Evolutionary conservation across 2,329 filamentous ascomycete species (phyloP).

Genomic region (Neopestalotiopsis clavispora): DNA sequence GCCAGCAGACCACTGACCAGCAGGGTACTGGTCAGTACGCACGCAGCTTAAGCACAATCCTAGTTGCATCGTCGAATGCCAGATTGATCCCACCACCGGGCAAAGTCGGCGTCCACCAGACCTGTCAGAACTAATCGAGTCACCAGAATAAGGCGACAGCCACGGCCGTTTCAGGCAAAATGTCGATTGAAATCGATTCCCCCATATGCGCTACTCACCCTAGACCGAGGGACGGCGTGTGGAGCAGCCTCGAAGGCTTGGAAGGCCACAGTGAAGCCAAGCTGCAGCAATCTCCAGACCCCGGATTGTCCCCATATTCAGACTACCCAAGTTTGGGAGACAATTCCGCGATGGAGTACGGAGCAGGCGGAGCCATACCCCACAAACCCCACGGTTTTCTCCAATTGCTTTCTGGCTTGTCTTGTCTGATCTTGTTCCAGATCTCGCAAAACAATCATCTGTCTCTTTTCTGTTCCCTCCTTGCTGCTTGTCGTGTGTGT

Average conservation of each 20-base stretch:
- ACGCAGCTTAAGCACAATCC: too few relatives aligned
- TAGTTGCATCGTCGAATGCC: neutral
- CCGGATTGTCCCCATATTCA: slow-evolving; percentile 8
- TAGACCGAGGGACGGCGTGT: slow-evolving; percentile 3
- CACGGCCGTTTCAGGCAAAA: neutral
- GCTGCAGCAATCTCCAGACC: slow-evolving; percentile 9
- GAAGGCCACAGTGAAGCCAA: neutral
- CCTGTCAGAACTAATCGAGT: neutral
- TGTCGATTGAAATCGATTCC: neutral
- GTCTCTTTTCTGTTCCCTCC: slow-evolving; percentile 17
- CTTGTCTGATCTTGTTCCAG: neutral
- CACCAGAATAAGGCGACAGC: neutral
- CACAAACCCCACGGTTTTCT: slow-evolving; percentile 30
- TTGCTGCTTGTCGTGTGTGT: slow-evolving; percentile 7
- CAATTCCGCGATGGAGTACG: slow-evolving; percentile 18
- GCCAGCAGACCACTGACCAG: too few relatives aligned
- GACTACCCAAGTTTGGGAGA: slow-evolving; percentile 2
- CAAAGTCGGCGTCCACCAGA: neutral
- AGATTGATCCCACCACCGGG: neutral
- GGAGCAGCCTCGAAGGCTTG: slow-evolving; percentile 6
- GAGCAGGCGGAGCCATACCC: slow-evolving; percentile 22
- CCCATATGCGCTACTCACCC: neutral
- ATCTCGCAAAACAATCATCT: slow-evolving; percentile 14
- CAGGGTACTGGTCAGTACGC: too few relatives aligned
- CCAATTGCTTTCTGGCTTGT: slow-evolving; percentile 20